Evolutionary conservation across 352 stramenopile genomes (phyloP).

Genomic region (Globisporangium yorkense): DNA sequence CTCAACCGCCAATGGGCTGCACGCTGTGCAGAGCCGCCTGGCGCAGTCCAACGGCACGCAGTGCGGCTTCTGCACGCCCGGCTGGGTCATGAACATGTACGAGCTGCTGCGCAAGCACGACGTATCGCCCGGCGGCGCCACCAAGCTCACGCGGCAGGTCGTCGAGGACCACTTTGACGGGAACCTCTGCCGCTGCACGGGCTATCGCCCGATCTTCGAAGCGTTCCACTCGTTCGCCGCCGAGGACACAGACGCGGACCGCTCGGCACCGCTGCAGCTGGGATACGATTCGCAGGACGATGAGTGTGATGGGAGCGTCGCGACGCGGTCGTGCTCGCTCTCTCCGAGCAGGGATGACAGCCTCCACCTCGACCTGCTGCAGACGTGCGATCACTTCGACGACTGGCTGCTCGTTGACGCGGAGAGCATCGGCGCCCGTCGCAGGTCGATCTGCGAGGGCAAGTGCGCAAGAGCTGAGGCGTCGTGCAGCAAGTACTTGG

Average conservation of each 20-base stretch:
- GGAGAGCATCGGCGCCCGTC: conserved; percentile 10
- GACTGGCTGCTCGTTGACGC: conserved; percentile 26
- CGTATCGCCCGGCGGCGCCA: conserved; percentile 18
- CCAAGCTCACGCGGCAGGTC: conserved; percentile 61
- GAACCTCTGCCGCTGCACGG: conserved; percentile 95
- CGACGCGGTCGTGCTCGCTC: too few species aligned
- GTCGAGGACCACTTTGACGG: conserved; percentile 94
- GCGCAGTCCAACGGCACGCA: conserved; percentile 92
- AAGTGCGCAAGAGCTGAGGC: conserved; percentile 10
- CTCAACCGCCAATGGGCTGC: conserved; percentile 33
- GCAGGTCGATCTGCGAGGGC: conserved; percentile 20
- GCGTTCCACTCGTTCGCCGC: conserved; percentile 13
- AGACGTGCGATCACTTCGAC: conserved; percentile 21
- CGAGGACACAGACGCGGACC: background rate
- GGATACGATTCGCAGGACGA: conserved; percentile 6
- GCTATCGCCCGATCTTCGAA: conserved; percentile 71
- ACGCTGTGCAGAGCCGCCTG: conserved; percentile 82
- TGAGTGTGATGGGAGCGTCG: background rate
- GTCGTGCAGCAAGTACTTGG: conserved; percentile 18
- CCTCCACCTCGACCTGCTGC: conserved; percentile 5
- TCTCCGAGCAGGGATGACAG: background rate
- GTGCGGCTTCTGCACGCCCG: conserved; percentile 91
- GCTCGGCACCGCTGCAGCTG: background rate
- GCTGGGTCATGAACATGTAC: conserved; percentile 82
- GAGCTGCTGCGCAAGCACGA: conserved; percentile 71